Base-by-base conservation (phyloP, 2,329 filamentous ascomycete genomes). In the Sphaerulina populicola region DNA sequence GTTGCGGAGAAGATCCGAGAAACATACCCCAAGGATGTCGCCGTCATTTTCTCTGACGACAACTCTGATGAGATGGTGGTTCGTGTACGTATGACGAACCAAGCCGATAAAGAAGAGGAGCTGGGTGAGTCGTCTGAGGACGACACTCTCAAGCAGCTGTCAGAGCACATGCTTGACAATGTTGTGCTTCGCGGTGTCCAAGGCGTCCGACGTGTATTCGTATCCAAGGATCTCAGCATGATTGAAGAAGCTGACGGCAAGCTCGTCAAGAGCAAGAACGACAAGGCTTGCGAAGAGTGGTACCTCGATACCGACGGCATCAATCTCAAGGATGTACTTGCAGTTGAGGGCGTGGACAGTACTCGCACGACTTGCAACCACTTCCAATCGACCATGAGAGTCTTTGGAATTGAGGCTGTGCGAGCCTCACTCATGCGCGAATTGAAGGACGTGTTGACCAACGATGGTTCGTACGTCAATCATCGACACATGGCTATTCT, bases 391-490 rank as follows among this genome's bases (percentile, higher is more conserved):
- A 82, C 95, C 61, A 85, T 96, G 40, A 86, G 91, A 59, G 88
- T 95, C 8, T 93, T 98, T 57, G 93, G 93, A 67, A 98, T 98
- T 57, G 93, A 98, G 68, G 94, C 89, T 59, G 89, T 89, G 55
- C 85, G 93, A 64, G 82, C 86, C 43, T 86, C 90, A 48, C 77
- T 98, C 52, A 82, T 95, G 60, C 83, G 85, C 55, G 94, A 98
- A 68, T 72, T 98, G 76, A 88, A 86, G 29, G 83, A 88, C 64
- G 93, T 99, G 67, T 73, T 99, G 74, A 90, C 93, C 23, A 98
- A 98, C 68, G 93, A 97, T 68, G 94, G 94, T 79, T 97, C 93
- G 11, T 98, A 98, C 69, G 93, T 98, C 78, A 98, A 98, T 70
- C 89, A 97, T 73, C 89, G 93, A 64, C 93, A 98, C 74, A 82